Conservation (phyloP, 805 yeast species). For the Myxozyma melibiosi region DNA sequence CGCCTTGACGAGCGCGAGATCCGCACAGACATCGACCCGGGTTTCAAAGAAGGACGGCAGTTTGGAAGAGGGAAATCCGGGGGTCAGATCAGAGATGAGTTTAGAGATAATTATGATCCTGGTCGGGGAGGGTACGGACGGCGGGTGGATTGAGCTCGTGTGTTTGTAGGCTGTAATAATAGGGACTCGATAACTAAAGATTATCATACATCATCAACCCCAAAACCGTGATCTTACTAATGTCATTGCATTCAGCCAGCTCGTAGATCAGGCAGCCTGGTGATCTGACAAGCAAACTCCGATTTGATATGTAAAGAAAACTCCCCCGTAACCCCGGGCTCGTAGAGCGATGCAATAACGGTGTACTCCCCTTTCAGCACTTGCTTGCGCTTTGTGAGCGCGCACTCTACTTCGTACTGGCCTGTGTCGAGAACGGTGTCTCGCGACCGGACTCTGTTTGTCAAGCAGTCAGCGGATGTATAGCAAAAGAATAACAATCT, state of each 20-base stretch:
- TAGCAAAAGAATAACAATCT: background rate
- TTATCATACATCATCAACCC: background rate
- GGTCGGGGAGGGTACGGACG: conserved; percentile 50
- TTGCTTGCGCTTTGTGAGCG: conserved; percentile 1
- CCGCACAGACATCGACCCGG: conserved; percentile 92
- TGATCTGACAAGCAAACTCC: background rate
- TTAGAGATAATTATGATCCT: conserved; percentile 48
- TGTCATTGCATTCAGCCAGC: background rate
- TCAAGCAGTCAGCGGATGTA: background rate
- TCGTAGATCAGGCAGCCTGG: conserved; percentile 19
- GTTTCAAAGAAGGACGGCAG: conserved; percentile 93
- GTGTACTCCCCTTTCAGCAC: conserved; percentile 26
- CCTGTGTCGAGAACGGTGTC: conserved; percentile 23
- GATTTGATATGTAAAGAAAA: conserved; percentile 16
- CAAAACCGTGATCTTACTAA: no score
- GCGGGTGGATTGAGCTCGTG: background rate
- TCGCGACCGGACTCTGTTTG: conserved; percentile 16
- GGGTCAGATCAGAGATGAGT: conserved; percentile 84
- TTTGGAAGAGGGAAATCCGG: conserved; percentile 92
- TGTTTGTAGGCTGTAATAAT: background rate
- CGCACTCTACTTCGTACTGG: conserved; percentile 23
- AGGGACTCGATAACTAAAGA: background rate
- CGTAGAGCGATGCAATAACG: conserved; percentile 23
- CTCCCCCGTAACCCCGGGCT: conserved; percentile 21
- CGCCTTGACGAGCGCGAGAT: conserved; percentile 79